Evolutionary conservation across 139 green algal species (phyloP).

Genomic region (Chlorella ohadii): DNA sequence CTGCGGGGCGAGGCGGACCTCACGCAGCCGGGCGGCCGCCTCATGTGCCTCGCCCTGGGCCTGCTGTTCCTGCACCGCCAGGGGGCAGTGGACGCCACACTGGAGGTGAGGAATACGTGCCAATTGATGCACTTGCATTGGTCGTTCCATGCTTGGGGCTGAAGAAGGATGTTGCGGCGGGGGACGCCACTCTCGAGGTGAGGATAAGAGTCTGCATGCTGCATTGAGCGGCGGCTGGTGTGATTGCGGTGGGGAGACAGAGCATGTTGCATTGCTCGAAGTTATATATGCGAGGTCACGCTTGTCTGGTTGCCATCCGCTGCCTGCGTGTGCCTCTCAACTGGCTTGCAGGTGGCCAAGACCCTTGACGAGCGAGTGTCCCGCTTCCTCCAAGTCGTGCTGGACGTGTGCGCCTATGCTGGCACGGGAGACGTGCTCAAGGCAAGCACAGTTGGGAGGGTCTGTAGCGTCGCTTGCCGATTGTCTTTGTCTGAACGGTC

Average conservation of each 20-base stretch:
- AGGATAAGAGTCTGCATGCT: no score
- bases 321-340: no score
- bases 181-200: no score
- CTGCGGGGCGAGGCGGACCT: constrained; percentile 86
- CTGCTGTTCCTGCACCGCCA: constrained; percentile 96
- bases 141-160: no score
- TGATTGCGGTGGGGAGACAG: no score
- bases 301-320: no score
- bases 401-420: constrained; percentile 93
- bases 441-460: not conserved
- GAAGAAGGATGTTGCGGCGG: no score
- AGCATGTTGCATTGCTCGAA: no score
- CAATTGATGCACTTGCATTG: no score
- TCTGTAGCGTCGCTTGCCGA: not conserved
- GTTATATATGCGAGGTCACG: no score
- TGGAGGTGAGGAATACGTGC: constrained; percentile 79
- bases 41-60: constrained; percentile 89
- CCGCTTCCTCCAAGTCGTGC: constrained; percentile 72
- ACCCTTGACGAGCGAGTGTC: constrained; percentile 88
- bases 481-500: no score
- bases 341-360: constrained; percentile 87
- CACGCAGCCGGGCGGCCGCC: constrained; percentile 73
- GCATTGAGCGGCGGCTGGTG: no score
- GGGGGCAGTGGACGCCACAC: constrained; percentile 90
- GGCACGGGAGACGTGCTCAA: constrained; percentile 97